Evolutionary conservation across 495 filamentous ascomycete genomes (phyloP), one percentile per base, ranked within the genome.

Genomic region (Xylaria longipes): DNA sequence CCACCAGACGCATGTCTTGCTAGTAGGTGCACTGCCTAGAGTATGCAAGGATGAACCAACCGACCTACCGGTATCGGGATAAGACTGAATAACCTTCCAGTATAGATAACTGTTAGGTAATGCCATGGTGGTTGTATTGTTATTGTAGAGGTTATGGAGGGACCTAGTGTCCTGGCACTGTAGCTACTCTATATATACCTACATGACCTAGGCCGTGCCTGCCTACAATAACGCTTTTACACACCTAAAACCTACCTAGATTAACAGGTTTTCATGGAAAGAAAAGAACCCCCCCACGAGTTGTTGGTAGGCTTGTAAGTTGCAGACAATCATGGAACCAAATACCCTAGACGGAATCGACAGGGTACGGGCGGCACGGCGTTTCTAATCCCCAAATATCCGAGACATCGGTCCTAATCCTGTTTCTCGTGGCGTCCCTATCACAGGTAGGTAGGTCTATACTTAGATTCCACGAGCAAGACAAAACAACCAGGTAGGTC

Each of bases 381-480:
- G 43, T 45, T 64, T 48, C 27, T 33, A 17, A 33, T 15, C 43
- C 3, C 22, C 41, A 33, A 48, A 50, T 5, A 31, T 37, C 27
- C 43, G 63, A 65, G 46, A 65, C 63, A 65, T 37, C 29, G 63
- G 58, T 3, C 29, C 20, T 29, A 41, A 64, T 46, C 39, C 39
- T 31, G 22, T 27, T 15, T 46, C 56, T 35, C 22, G 31, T 50
- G 63, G 41, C 62, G 41, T 46, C 62, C 20, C 41, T 39, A 39
- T 20, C 22, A 31, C 15, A 31, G 50, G 50, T 12, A 54, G 50
- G 22, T 27, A 15, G 39, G 12, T 65, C 62, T 65, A 65, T 65
- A 46, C 62, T 65, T 65, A 65, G 62, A 31, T 39, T 39, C 27
- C 22, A 46, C 31, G 43, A 52, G 31, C 63, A 37, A 65, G 63